Evolutionary conservation across 345 rosid species (phyloP), one percentile per base, ranked within the genome.

Genomic region (Xanthoceras sorbifolium): DNA sequence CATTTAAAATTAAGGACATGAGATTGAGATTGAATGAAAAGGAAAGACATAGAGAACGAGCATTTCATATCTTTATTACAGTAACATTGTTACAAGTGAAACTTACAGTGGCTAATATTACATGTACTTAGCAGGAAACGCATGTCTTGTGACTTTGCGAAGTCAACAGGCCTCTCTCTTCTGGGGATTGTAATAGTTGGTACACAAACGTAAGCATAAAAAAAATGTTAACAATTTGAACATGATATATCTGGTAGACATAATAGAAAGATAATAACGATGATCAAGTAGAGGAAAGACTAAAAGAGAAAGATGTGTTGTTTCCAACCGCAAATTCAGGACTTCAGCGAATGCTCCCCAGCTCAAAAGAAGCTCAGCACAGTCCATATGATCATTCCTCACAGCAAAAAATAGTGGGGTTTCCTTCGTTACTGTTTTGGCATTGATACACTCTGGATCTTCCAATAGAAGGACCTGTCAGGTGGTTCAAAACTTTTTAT

Each of bases 341-440:
- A 90, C 89, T 84, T 88, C 95, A 67, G 83, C 87, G 82, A 76
- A 84, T 40, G 97, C 95, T 40, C 98, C 97, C 61, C 79, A 82
- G 34, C 72, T 77, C 80, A 89, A 84, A 80, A 94, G 98, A 64
- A 90, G 82, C 79, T 90, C 94, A 69, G 83, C 97, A 80, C 97
- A 93, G 40, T 84, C 85, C 76, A 85, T 84, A 52, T 77, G 87
- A 73, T 89, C 88, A 85, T 92, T 93, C 86, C 83, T 92, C 76
- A 86, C 98, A 1, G 97, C 97, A 69, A 87, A 92, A 89, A 89
- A 90, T 10, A 92, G 74, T 11, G 98, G 98, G 11, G 98, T 92
- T 89, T 93, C 98, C 85, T 83, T 86, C 79, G 82, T 84, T 83
- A 84, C 84, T 22, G 91, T 92, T 78, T 77, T 90, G 64, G 77